Percentiles rank a stretch among this genome's conserved stretches.
phyloP scores from a whole-genome alignment of 192 early-diverging fungal genomes.

The Podila epigama region DNA sequence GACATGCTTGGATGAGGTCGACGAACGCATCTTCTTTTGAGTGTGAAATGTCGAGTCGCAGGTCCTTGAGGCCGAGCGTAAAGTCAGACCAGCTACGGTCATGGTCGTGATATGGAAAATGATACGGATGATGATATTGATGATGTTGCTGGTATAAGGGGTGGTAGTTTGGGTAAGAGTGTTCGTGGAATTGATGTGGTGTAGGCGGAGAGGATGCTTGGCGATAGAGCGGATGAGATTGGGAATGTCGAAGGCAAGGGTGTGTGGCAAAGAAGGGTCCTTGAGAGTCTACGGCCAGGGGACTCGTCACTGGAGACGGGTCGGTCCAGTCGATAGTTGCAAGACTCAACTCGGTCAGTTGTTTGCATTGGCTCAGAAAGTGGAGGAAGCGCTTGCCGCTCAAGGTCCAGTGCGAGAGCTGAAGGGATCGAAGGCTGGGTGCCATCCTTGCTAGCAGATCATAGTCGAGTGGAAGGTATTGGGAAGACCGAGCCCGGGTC shows the following conservation, averaged over 20 bases:
- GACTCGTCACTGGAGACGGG: neutral
- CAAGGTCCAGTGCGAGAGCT: conserved; percentile 34
- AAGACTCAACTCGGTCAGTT: neutral
- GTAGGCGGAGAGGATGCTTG: neutral
- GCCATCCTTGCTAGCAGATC: conserved; percentile 17
- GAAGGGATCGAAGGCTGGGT: conserved; percentile 6
- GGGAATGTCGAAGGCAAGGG: neutral
- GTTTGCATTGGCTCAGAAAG: conserved; percentile 11
- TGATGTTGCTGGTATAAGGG: neutral
- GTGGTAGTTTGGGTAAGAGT: too few relatives aligned
- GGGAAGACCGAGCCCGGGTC: neutral
- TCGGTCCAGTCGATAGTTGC: conserved; percentile 28
- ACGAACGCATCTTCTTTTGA: conserved; percentile 23
- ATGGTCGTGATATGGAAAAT: too few relatives aligned
- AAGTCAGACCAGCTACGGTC: too few relatives aligned
- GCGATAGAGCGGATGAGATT: neutral
- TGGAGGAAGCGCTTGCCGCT: conserved; percentile 5
- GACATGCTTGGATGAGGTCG: conserved; percentile 16
- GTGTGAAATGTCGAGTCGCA: conserved; percentile 17
- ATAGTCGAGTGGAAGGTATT: conserved; percentile 8
- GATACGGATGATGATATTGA: neutral
- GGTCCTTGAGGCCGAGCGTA: neutral
- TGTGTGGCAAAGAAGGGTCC: neutral
- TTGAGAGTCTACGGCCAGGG: neutral
- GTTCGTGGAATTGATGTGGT: neutral